phyloP scores from a whole-genome alignment of 352 stramenopile genomes.

The Phytophthora nicotianae region DNA sequence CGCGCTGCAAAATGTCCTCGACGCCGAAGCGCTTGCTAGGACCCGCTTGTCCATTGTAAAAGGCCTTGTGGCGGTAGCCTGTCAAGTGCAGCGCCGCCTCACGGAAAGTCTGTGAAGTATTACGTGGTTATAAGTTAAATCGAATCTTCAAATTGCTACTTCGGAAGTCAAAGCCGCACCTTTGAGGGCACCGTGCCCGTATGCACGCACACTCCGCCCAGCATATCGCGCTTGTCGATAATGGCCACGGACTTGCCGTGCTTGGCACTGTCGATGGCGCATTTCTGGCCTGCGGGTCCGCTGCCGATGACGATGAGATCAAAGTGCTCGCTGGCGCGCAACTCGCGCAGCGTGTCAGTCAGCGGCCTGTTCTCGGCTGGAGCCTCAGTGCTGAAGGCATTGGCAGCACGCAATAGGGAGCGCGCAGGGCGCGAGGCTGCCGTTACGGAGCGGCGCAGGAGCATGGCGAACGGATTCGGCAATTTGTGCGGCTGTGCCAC shows the following conservation, averaged over 20 bases:
- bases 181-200: conserved; percentile 90
- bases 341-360: conserved; percentile 72
- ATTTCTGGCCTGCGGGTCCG: conserved; percentile 89
- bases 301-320: conserved; percentile 91
- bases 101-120: conserved; percentile 75
- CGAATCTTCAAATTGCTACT: neutral
- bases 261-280: conserved; percentile 90
- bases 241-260: conserved; percentile 83
- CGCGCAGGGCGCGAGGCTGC: conserved; percentile 4
- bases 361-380: conserved; percentile 35
- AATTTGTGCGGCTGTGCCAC: conserved; percentile 22
- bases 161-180: conserved; percentile 26
- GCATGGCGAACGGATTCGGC: conserved; percentile 2
- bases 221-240: conserved; percentile 91
- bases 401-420: conserved; percentile 6
- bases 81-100: conserved; percentile 91
- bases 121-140: neutral
- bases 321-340: conserved; percentile 89
- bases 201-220: conserved; percentile 89
- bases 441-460: conserved; percentile 32
- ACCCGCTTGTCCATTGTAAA: conserved; percentile 82
- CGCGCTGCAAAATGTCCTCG: conserved; percentile 84
- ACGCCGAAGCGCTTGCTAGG: conserved; percentile 75
- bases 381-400: conserved; percentile 17
- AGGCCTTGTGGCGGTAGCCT: conserved; percentile 86